Evolutionary conservation across 345 rosid genomes (phyloP), one percentile per base, ranked within the genome.

Genomic region (Citrus cavaleriei): DNA sequence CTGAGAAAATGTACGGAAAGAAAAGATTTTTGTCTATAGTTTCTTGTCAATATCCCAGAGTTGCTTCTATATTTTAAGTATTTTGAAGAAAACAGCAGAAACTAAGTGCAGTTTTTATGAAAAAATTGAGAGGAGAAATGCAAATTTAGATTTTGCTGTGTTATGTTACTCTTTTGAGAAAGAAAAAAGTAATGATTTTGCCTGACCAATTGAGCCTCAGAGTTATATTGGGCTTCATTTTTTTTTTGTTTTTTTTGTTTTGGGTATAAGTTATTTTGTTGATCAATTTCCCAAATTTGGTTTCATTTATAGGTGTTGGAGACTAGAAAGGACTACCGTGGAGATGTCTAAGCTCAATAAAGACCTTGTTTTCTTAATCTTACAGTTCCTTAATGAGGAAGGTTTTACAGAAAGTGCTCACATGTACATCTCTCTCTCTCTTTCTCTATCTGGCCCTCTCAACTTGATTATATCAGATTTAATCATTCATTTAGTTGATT

Each of bases 381-480:
- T 87, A 66, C 92, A 87, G 86, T 85, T 75, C 80, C 65, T 85
- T 9, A 66, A 84, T 25, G 89, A 87, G 57, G 86, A 84, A 77
- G 86, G 86, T 35, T 83, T 84, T 70, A 75, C 73, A 73, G 85
- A 70, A 68, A 64, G 87, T 55, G 89, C 86, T 70, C 81, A 46
- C 67, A 77, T 42, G 87, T 81, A 51, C 16, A 78, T 72, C 73
- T 38, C 42, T 70, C 35, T 9, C 71, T 64, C 10, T 19, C 60
- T 70, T 7, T 60, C 35, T 62, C 38, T 32, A 40, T n/a, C 60
- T 32, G 51, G 51, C 5, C 18, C 14, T 46, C 37, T 24, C 40
- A 28, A 42, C n/a, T 37, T 18, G 6, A 57, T 5, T 25, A 14
- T 61, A 72, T 30, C 19, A 58, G 1, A 14, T 38, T 58, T 34